Conservation (phyloP, 2,329 filamentous ascomycete genomes). For the Alternaria infectoria region DNA sequence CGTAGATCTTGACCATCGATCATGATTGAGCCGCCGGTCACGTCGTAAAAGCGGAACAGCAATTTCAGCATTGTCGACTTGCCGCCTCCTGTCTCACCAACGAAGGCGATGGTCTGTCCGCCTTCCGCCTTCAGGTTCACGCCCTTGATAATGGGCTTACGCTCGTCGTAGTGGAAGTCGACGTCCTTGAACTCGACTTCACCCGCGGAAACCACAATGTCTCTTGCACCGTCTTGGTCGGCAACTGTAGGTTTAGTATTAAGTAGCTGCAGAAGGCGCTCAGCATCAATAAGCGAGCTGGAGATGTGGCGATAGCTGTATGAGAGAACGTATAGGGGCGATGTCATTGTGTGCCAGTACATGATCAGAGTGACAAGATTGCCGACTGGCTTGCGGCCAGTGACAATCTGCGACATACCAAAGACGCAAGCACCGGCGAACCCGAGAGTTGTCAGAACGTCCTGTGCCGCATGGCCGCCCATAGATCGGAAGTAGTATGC, state of each 20-base stretch:
- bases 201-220: conserved; percentile 55
- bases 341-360: conserved; percentile 64
- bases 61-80: conserved; percentile 69
- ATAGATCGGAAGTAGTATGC: conserved; percentile 41
- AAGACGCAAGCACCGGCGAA: conserved; percentile 59
- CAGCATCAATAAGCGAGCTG: conserved; percentile 67
- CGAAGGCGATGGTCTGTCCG: conserved; percentile 65
- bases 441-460: conserved; percentile 56
- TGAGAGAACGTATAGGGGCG: conserved; percentile 59
- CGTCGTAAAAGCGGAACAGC: conserved; percentile 66
- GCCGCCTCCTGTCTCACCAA: conserved; percentile 67
- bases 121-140: conserved; percentile 58
- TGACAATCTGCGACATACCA: conserved; percentile 60
- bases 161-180: conserved; percentile 61
- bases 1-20: conserved; percentile 68
- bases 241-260: conserved; percentile 63
- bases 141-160: conserved; percentile 58
- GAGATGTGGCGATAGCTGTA: conserved; percentile 58
- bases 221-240: conserved; percentile 48
- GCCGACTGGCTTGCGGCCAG: conserved; percentile 59
- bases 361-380: conserved; percentile 69
- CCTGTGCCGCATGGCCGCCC: conserved; percentile 50
- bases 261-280: conserved; percentile 65
- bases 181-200: conserved; percentile 63
- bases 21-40: conserved; percentile 59